phyloP scores from a whole-genome alignment of 1,284 basidiomycete species.

The Pterulicium gracile region DNA sequence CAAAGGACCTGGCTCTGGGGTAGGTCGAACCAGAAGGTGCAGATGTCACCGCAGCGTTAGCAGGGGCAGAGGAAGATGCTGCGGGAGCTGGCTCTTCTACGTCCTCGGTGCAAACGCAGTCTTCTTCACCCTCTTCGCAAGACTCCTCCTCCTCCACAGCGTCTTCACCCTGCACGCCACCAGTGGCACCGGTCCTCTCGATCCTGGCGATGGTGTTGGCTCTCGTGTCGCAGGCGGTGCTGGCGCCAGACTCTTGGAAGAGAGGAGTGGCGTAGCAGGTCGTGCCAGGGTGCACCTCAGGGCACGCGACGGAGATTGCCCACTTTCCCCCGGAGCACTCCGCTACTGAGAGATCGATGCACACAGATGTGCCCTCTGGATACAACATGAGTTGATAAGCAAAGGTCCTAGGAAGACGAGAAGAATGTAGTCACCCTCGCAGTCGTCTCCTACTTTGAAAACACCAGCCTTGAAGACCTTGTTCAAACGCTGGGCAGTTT shows the following conservation, averaged over 20 bases:
- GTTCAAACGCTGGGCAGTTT: neutral
- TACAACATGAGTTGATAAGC: neutral
- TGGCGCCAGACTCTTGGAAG: neutral
- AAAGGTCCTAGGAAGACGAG: neutral
- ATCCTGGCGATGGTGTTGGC: neutral
- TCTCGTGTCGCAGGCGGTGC: neutral
- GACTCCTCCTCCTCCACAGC: neutral
- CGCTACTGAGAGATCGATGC: neutral
- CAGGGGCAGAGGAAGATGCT: neutral
- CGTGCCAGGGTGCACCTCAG: neutral
- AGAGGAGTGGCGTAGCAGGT: neutral
- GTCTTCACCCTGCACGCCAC: neutral
- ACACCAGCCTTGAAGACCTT: neutral
- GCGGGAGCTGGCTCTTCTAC: too few relatives aligned
- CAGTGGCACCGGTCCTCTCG: neutral
- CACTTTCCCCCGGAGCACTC: neutral
- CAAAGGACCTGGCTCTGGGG: neutral
- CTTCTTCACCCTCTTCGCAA: neutral
- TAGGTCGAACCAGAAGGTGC: neutral
- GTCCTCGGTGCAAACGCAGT: neutral
- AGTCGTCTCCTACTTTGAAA: neutral
- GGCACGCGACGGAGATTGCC: neutral
- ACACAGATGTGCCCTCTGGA: neutral
- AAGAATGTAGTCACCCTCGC: neutral
- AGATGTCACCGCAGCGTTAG: neutral